These are phyloP conservation scores for Xenoacremonium recifei DNA, from an alignment of 2,329 filamentous ascomycete species.

Conservation along the genomic window DNA sequence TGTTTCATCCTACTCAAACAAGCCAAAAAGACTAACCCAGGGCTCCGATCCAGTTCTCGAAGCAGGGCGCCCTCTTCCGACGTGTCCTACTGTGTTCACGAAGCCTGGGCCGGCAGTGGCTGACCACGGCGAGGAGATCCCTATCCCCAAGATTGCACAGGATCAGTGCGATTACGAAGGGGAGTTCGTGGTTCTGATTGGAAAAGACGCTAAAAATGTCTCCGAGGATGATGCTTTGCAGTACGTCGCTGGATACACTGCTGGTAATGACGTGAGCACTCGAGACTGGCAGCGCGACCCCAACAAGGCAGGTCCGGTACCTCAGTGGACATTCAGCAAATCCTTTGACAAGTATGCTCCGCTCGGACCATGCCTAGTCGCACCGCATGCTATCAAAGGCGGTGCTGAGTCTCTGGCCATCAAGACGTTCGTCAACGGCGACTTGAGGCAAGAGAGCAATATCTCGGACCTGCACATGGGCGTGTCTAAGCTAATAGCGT, in stretches of 20 bases:
- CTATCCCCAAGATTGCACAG: conserved; percentile 46
- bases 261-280: conserved; percentile 55
- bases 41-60: conserved; percentile 48
- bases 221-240: conserved; percentile 40
- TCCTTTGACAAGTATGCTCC: conserved; percentile 55
- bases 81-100: conserved; percentile 50
- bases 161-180: conserved; percentile 50
- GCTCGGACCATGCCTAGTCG: conserved; percentile 46
- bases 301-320: conserved; percentile 33
- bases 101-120: conserved; percentile 44
- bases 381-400: conserved; percentile 27
- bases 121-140: conserved; percentile 34
- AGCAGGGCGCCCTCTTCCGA: conserved; percentile 49
- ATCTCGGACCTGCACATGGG: conserved; percentile 50
- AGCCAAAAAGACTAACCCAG: too few species aligned
- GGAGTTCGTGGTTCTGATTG: conserved; percentile 52
- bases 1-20: not conserved
- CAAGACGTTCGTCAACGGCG: conserved; percentile 47
- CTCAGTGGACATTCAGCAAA: conserved; percentile 58
- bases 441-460: conserved; percentile 47
- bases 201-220: conserved; percentile 51
- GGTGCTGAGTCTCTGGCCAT: conserved; percentile 28
- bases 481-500: conserved; percentile 44
- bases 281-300: conserved; percentile 54
- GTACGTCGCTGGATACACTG: conserved; percentile 46